Evolutionary conservation across 768 basidiomycete genomes (phyloP), one percentile per base, ranked within the genome.

Genomic region (Hygrophorus pudorinus): DNA sequence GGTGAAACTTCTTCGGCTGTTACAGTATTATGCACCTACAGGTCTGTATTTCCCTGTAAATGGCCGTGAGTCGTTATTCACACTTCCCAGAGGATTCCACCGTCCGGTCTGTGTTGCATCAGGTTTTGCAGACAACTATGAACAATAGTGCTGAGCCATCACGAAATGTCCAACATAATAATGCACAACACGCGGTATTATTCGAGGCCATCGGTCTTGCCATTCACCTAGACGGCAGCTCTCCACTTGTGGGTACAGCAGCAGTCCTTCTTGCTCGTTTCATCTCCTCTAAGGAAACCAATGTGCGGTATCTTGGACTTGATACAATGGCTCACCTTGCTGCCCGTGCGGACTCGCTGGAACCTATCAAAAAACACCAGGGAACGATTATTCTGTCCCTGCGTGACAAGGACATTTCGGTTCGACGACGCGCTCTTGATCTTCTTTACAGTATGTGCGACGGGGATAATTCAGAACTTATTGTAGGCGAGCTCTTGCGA

Each of bases 391-490:
- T 97, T 47, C 66, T 89, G 29, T 91, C 89, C 7, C 75, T 99
- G 14, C 81, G 93, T 32, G 96, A 99, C 67, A 90, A 93, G 57
- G 96, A 99, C 59, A 96, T 99, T 48, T 93, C 90, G 17, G 93
- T 99, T 37, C 79, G 96, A 28, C 72, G 96, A 44, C 76, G 96
- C 40, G 96, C 92, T 9, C 72, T 99, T 47, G 96, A 99, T 64
- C 72, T 99, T 41, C 73, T 99, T 7, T 98, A 98, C 65, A 94
- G 91, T 66, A 99, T 99, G 96, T 98, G 96, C 62, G 96, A 99
- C 59, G 73, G 83, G n/a, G 85, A 88, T 56, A 99, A 97, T 63
- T 89, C 94, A 4, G 92, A 96, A 59, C 67, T 88, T 49, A 92
- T 98, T 55, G 96, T 99, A 28, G 93, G 86, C 30, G 94, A 99